phyloP scores from a whole-genome alignment of 2,329 filamentous ascomycete species.

The Beauveria caledonica region DNA sequence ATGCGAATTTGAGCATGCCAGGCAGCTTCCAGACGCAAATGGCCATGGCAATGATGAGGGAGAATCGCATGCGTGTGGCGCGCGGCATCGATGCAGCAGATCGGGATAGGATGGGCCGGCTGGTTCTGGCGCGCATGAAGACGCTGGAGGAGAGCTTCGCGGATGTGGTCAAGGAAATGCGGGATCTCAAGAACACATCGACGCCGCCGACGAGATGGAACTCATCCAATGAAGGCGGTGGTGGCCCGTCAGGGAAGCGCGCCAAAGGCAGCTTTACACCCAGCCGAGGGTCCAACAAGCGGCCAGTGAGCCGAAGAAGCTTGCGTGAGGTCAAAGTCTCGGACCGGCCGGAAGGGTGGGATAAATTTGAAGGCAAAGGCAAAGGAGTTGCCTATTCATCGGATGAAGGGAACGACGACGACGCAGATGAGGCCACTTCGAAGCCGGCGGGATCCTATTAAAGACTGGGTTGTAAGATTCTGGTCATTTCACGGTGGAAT shows the following conservation, averaged over 20 bases:
- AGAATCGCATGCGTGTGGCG: slow-evolving; percentile 41
- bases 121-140: slow-evolving; percentile 86
- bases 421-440: slow-evolving; percentile 21
- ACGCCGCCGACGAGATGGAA: slow-evolving; percentile 42
- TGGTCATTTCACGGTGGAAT: neutral
- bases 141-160: slow-evolving; percentile 85
- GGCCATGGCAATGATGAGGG: slow-evolving; percentile 59
- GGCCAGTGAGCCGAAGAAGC: slow-evolving; percentile 31
- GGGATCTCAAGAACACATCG: slow-evolving; percentile 46
- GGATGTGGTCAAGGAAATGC: slow-evolving; percentile 76
- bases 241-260: slow-evolving; percentile 26
- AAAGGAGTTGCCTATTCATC: slow-evolving; percentile 35
- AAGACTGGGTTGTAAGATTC: slow-evolving; percentile 4
- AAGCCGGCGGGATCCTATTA: slow-evolving; percentile 37
- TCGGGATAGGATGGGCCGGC: slow-evolving; percentile 64
- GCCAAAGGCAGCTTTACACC: slow-evolving; percentile 18
- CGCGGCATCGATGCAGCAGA: slow-evolving; percentile 30
- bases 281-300: slow-evolving; percentile 22
- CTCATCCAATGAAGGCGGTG: slow-evolving; percentile 33
- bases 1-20: slow-evolving; percentile 56
- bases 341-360: slow-evolving; percentile 25
- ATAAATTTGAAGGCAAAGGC: slow-evolving; percentile 31
- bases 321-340: slow-evolving; percentile 30
- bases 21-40: slow-evolving; percentile 78
- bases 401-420: slow-evolving; percentile 26